Evolutionary conservation across 1,139 yeast species (phyloP).

Genomic region (Blastobotrys aristatus): DNA sequence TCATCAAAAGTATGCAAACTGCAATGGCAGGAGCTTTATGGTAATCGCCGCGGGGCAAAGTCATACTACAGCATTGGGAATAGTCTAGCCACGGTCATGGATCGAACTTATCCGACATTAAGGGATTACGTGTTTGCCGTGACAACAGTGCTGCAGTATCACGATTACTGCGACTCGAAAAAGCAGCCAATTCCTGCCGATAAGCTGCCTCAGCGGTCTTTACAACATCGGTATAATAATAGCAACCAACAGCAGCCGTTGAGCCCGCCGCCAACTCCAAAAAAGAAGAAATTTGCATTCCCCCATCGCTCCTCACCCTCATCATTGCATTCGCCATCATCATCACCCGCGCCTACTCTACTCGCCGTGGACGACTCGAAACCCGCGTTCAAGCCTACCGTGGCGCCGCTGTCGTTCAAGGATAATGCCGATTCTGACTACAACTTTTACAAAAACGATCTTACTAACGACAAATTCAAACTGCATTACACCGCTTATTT

Average conservation of each 20-base stretch:
- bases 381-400: conserved; percentile 3
- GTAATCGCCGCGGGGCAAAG: conserved; percentile 8
- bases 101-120: conserved; percentile 9
- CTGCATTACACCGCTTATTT: not conserved
- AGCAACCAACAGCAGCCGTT: not conserved
- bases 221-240: too few relatives aligned
- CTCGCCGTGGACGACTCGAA: conserved; percentile 9
- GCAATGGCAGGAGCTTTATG: conserved; percentile 13
- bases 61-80: conserved; percentile 13
- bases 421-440: not conserved
- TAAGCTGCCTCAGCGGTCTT: not conserved
- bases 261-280: not conserved
- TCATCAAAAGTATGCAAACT: conserved; percentile 10
- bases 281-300: not conserved
- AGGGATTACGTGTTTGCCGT: conserved; percentile 17
- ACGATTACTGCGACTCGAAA: conserved; percentile 17
- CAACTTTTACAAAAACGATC: not conserved
- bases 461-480: not conserved
- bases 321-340: too few relatives aligned
- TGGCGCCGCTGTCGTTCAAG: not conserved
- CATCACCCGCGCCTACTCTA: not conserved
- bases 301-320: not conserved
- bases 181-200: conserved; percentile 8
- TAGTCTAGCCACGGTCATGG: conserved; percentile 11
- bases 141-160: conserved; percentile 15